Evolutionary conservation across 176 grass and related monocot species (phyloP).

Genomic region (Thalia dealbata): DNA sequence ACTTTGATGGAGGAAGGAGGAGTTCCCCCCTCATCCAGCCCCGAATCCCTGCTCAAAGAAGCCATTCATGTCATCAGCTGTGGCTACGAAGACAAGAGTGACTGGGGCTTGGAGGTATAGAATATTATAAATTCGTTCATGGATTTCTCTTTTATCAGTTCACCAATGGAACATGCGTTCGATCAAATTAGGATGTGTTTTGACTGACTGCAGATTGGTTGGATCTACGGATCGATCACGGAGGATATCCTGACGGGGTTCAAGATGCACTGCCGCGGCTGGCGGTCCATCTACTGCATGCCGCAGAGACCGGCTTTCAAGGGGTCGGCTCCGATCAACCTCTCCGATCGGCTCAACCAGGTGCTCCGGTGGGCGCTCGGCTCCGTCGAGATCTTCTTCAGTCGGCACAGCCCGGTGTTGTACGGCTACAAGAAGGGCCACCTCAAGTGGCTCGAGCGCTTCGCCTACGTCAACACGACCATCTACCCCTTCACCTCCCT

Average conservation of each 20-base stretch:
- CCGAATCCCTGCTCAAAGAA: constrained; percentile 91
- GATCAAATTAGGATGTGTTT: too few relatives aligned
- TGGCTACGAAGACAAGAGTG: constrained; percentile 93
- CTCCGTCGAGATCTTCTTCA: constrained; percentile 99
- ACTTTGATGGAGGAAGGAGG: constrained; percentile 99
- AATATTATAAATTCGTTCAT: neutral
- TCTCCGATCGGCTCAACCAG: constrained; percentile 57
- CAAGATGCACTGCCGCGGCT: constrained; percentile 99
- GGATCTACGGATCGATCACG: constrained; percentile 99
- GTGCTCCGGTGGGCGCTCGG: constrained; percentile 97
- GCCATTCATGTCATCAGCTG: constrained; percentile 99
- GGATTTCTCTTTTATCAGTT: neutral
- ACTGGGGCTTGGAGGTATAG: constrained; percentile 87
- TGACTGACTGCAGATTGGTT: constrained; percentile 46
- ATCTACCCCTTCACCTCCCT: constrained; percentile 97
- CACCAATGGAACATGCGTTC: neutral
- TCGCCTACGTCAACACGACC: constrained; percentile 99
- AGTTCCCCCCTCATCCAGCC: constrained; percentile 82
- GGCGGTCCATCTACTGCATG: constrained; percentile 99
- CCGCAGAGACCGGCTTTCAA: constrained; percentile 24
- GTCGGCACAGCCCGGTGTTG: constrained; percentile 70
- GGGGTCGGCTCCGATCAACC: constrained; percentile 5
- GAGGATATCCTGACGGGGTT: constrained; percentile 96
- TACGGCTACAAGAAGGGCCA: constrained; percentile 95
- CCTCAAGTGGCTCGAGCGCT: constrained; percentile 98